Percentiles rank a stretch among this genome's conserved stretches.
Evolutionary conservation across 1,284 basidiomycete species (phyloP).

Genomic region (Cystobasidium sp.): DNA sequence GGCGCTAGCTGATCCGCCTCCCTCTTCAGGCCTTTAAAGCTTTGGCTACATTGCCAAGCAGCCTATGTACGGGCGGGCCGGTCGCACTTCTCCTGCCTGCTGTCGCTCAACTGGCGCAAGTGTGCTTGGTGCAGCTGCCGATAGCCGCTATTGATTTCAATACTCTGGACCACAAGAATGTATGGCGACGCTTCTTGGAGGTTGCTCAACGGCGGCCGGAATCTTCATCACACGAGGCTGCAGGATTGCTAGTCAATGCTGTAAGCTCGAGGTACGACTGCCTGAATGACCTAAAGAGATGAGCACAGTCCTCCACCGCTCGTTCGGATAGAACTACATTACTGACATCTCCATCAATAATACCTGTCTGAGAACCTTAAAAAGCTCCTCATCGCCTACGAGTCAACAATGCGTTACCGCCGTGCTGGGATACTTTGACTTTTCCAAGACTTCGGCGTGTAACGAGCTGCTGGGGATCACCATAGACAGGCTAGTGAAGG

Average conservation of each 20-base stretch:
- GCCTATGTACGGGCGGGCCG: neutral
- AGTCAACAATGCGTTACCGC: slow-evolving; percentile 19
- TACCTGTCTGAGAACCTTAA: slow-evolving; percentile 5
- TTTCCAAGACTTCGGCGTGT: slow-evolving; percentile 6
- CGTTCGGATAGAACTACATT: slow-evolving; percentile 27
- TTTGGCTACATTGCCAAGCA: slow-evolving; percentile 2
- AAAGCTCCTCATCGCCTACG: slow-evolving; percentile 11
- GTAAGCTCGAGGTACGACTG: slow-evolving; percentile 73
- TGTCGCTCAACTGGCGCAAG: neutral
- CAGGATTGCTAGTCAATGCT: slow-evolving; percentile 67
- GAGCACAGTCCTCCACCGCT: slow-evolving; percentile 57
- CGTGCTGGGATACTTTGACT: slow-evolving; percentile 26
- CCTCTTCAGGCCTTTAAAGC: neutral
- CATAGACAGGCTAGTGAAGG: slow-evolving; percentile 27
- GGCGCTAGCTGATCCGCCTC: neutral
- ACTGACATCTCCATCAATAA: slow-evolving; percentile 22
- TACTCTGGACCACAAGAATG: slow-evolving; percentile 60
- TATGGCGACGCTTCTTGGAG: slow-evolving; percentile 74
- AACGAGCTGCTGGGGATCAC: slow-evolving; percentile 1
- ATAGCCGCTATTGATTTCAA: slow-evolving; percentile 53
- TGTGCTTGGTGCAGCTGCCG: neutral
- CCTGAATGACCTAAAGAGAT: slow-evolving; percentile 70
- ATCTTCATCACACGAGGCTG: slow-evolving; percentile 71
- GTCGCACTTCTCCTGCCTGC: slow-evolving; percentile 15
- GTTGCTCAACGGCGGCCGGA: slow-evolving; percentile 72